Evolutionary conservation across 2,329 filamentous ascomycete genomes (phyloP), one percentile per base, ranked within the genome.

Genomic region (Fusarium incarnatum): DNA sequence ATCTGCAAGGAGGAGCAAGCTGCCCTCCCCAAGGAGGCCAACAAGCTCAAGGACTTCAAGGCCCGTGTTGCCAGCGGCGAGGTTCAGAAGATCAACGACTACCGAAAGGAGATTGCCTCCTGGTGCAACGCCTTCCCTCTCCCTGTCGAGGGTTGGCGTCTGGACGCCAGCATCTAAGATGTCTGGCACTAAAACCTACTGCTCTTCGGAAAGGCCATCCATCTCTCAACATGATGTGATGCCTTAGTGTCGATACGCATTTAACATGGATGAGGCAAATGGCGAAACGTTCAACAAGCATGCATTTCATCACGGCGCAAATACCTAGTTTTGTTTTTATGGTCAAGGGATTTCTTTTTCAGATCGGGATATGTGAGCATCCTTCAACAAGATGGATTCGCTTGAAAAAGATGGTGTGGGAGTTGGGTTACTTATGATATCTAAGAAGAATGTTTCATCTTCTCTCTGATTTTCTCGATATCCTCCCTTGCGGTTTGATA

Each of bases 41-140:
- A 98, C 90, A 98, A 97, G 90, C 93, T 97, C 82, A 98, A 98
- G 91, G 96, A 99, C 87, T 98, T 99, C 92, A 97, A 95, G 88
- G 90, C 89, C 80, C 95, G 94, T 88, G 93, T 97, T 68, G 89
- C 92, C 62, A 84, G 87, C 73, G 94, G 94, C 71, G 88, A 91
- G 78, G 87, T 97, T 50, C 83, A 88, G 67, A 92, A 94, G 86
- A 95, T 99, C 83, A 90, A 92, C 80, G 88, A 87, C 74, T 87
- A 97, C 80, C 92, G 91, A 86, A 92, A 94, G 85, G 95, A 98
- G 88, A 94, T 99, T 80, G 86, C 93, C 48, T 84, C 84, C 50
- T 99, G 95, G 95, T 93, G 93, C 79, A 88, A 87, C 79, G 89
- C 88, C 73, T 99, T 98, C 92, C 96, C 96, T 78, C 92, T 99